These are phyloP conservation scores for Desmodesmus armatus DNA, from an alignment of 139 green algal species.

Conservation along the genomic window DNA sequence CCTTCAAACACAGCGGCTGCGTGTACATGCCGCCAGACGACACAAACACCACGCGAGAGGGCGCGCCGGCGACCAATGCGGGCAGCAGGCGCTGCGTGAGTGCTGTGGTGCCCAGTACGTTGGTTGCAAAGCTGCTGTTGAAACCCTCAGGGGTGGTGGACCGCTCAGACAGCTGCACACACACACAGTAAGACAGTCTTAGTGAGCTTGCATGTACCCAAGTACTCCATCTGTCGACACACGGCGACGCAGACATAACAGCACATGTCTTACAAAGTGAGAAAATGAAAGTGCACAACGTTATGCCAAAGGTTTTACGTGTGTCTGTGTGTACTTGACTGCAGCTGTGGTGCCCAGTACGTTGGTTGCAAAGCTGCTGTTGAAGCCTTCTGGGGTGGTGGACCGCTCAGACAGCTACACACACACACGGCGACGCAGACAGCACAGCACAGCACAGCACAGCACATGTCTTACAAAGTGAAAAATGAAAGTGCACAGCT, in stretches of 20 bases:
- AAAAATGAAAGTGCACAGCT: too few species aligned
- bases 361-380: constrained; percentile 79
- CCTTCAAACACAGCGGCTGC: constrained; percentile 41
- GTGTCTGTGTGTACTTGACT: too few species aligned
- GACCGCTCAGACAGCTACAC: constrained; percentile 58
- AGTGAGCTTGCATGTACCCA: background rate
- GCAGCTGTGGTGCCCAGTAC: constrained; percentile 67
- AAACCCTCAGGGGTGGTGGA: constrained; percentile 59
- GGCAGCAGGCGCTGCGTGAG: constrained; percentile 69
- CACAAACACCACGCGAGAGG: constrained; percentile 69
- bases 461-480: too few species aligned
- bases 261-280: too few species aligned
- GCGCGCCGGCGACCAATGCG: constrained; percentile 46
- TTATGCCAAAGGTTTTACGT: too few species aligned
- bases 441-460: too few species aligned
- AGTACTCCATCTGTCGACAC: too few species aligned
- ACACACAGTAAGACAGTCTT: background rate
- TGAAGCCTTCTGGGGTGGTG: constrained; percentile 62
- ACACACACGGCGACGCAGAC: too few species aligned
- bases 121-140: constrained; percentile 77
- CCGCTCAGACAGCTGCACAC: constrained; percentile 59
- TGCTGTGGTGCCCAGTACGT: constrained; percentile 69
- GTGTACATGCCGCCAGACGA: constrained; percentile 72
- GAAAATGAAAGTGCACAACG: too few species aligned
- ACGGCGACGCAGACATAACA: too few species aligned